Percentiles rank a stretch among this genome's conserved stretches.
phyloP scores from a whole-genome alignment of 1,284 basidiomycete species.

The Thecaphora thlaspeos region DNA sequence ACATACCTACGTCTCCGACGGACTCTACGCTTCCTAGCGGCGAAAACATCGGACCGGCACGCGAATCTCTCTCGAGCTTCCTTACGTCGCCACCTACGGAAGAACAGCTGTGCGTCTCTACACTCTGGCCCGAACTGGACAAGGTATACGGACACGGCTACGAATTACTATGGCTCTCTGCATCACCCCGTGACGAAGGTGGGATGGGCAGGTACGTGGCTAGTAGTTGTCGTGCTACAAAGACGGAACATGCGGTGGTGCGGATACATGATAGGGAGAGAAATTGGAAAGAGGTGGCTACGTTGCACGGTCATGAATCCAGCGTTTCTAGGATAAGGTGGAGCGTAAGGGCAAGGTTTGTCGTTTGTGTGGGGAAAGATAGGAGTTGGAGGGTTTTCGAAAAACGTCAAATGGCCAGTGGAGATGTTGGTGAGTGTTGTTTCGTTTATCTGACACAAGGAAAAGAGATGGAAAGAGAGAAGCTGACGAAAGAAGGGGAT shows the following conservation, averaged over 20 bases:
- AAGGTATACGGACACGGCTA: constrained; percentile 98
- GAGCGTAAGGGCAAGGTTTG: constrained; percentile 73
- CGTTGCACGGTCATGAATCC: constrained; percentile 78
- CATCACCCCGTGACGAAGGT: no score
- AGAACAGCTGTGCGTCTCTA: constrained; percentile 71
- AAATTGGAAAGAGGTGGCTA: constrained; percentile 65
- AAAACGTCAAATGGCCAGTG: constrained; percentile 38
- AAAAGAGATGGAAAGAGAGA: no score
- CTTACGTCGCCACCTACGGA: constrained; percentile 61
- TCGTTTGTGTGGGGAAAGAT: constrained; percentile 86
- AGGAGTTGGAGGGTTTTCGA: constrained; percentile 86
- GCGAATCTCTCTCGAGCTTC: constrained; percentile 22
- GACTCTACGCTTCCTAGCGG: constrained; percentile 28
- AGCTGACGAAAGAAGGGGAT: no score
- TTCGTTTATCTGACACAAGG: no score
- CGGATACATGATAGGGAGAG: constrained; percentile 76
- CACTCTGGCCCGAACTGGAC: constrained; percentile 93
- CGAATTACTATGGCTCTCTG: constrained; percentile 66
- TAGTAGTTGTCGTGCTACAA: constrained; percentile 85
- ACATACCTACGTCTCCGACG: constrained; percentile 19
- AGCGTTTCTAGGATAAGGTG: constrained; percentile 89
- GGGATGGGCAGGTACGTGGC: constrained; percentile 73
- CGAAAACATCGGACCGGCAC: constrained; percentile 30
- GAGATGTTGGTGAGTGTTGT: constrained; percentile 58
- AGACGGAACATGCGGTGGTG: constrained; percentile 82